Evolutionary conservation across 768 basidiomycete species (phyloP), one percentile per base, ranked within the genome.

Genomic region (Polyporus arcularius): DNA sequence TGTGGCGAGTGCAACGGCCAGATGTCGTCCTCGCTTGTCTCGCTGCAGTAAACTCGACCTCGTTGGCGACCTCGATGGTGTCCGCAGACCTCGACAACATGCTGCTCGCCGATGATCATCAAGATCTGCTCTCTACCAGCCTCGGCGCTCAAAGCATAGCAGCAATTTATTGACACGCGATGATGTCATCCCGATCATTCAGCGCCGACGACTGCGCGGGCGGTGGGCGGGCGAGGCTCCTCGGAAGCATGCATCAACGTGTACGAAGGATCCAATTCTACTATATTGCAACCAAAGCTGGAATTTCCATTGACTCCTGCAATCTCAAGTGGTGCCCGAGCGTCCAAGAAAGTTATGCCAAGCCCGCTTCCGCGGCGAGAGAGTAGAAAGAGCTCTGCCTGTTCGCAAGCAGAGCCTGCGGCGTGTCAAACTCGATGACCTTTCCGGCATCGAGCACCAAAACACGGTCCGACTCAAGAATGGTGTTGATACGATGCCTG

Each of bases 371-470:
- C 48, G 76, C 75, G 12, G 85, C 86, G 56, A 91, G 78, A 9
- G 81, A 83, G 67, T 83, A 82, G 72, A 91, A 91, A 18, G 79
- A 74, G 3, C 85, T 83, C 26, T 75, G 74, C 57, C 76, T 73
- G 56, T 86, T 81, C n/a, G 78, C 77, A 39, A 96, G 75, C 57
- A 96, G 75, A 30, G 68, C 78, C 48, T 77, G 71, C 3, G 95
- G 95, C 1, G 82, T 74, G 65, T 95, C 92, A 67, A 87, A 88
- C 74, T 97, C 94, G n/a, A 85, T 83, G 11, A 94, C 89, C 70
- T 76, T 76, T n/a, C 95, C 95, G 26, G 85, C 77, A 65, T 89
- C 87, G 74, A 97, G 84, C 1, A 96, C 94, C 31, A 96, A 71
- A 16, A 96, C 85, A 28, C 87, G 83, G 61, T 90, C 87, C 39